Evolutionary conservation across 352 stramenopile genomes (phyloP), one percentile per base, ranked within the genome.

Genomic region (Pythium folliculosum): DNA sequence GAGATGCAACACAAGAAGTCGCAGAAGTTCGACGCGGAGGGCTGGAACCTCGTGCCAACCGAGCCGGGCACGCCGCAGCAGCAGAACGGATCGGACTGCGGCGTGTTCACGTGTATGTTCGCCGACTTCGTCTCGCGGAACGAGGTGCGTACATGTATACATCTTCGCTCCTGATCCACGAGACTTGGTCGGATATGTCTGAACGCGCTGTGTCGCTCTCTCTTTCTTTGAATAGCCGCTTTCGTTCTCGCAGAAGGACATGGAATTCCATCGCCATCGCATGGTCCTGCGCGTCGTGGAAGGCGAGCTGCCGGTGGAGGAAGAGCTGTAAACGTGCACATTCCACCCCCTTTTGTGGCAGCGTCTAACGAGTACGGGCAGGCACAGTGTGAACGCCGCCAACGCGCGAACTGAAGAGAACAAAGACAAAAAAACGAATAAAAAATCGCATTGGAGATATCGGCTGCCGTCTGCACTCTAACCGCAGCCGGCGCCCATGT

Each of bases 1-100:
- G 88, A 96, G 57, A 88, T 86, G 49, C 71, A 94, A 63, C 80
- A 96, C 75, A 96, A 96, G 77, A 93, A 92, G 70, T 86, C 85
- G 60, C 60, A 81, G 38, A 70, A 77, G 59, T 91, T 94, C 47
- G 72, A 88, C 49, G 63, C 68, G 1, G 67, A 77, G 61, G 83
- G 72, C 8, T 96, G 88, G 88, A 69, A 87, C 62, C 69, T 96
- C 22, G 76, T 96, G 27, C 50, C 75, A 3, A 86, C 81, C 13
- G 73, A 70, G 2, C 58, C 71, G 0, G 78, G 90, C 50, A 96
- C 88, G 12, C 88, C 88, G 17, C 76, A 89, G 70, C 88, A 96
- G 49, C 76, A 76, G n/a, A 96, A 96, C 57, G 83, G 85, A 17
- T 92, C 77, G 25, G 88, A 96, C 51, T 96, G 88, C 60, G 88